Base-by-base conservation (phyloP, 1,284 basidiomycete species). In the Pterulicium gracile region DNA sequence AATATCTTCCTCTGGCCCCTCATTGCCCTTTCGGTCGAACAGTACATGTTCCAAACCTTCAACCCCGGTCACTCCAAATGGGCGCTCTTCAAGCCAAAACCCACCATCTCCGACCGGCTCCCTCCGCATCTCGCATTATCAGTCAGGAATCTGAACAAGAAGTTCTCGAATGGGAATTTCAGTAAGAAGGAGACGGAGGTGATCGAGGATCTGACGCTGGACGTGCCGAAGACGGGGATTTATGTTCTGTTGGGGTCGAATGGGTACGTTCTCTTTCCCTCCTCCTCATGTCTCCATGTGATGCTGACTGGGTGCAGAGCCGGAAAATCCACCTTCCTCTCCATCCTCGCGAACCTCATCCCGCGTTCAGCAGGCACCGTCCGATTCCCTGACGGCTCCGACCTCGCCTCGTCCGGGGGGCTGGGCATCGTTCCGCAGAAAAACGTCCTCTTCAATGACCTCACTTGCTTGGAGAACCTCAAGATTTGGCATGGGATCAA, bases 351-450 rank as follows among this genome's bases (percentile, higher is more conserved):
- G 1, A 75, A 79, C 1, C 67, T 88, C 1, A 62, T 77, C 10
- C 72, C 74, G 2, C 71, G 69, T 21, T 79, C 76, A 1, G 65
- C 70, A 14, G 85, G 86, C 15, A 62, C 66, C 3, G 69, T 88
- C 14, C 65, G 68, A 1, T 89, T 87, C 55, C 79, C 76, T 51
- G 79, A 76, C 24, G 73, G 73, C 0, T 56, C 59, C 18, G 55
- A 66, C 15, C 66, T 61, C 3, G 79, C 79, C 1, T 68, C 76
- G 1, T 73, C 73, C 0, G 82, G 83, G 2, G 73, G 72, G 0
- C 62, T 89, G 13, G 86, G 87, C 4, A 79, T 89, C 47, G 86
- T 88, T 0, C 83, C 83, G 0, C 87, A 90, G 62, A 86, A 85
- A 64, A 88, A 89, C 53, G 85, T 90, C 2, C 68, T 90, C 1